Evolutionary conservation across 352 stramenopile species (phyloP), one percentile per base, ranked within the genome.

Genomic region (Aphanomyces euteiches): DNA sequence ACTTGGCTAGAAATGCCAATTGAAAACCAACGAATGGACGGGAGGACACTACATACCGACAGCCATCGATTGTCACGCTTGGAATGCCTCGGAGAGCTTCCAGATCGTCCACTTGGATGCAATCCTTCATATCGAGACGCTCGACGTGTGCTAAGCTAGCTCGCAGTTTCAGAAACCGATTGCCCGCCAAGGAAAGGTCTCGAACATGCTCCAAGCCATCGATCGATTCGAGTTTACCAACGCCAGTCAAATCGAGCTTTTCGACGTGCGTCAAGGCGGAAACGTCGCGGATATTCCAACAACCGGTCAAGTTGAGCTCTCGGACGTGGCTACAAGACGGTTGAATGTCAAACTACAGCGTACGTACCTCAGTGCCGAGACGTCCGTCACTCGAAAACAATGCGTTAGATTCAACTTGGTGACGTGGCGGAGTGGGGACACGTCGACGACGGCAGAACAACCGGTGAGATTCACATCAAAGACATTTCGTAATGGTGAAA

Each of bases 241-340:
- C 45, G 43, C 64, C 64, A 21, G 48, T 61, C 5, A 70, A 19
- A 34, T 70, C 39, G n/a, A 70, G 39, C 7, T 19, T 40, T 7
- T 53, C 5, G 17, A 70, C 64, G 37, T 41, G 10, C 7, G n/a
- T 38, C 45, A 70, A 54, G 7, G n/a, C 15, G 41, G 7, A 34
- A 8, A 70, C 50, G 64, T 70, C 64, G 17, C 4, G 6, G 12
- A 70, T 19, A 48, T 70, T 70, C 64, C 64, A 70, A 48, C 64
- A 70, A 5, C 64, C 64, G 12, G 43, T 61, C 43, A 70, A 38
- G 54, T 61, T 70, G 3, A 70, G 34, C 6, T 43, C 10, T n/a
- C 19, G 45, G 5, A 61, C 64, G 1, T 53, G 54, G 5, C 64
- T 70, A 70, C 4, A 61, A 17, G 17, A 69, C 36, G 10, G n/a